These are phyloP conservation scores for Phytopythium boreale DNA, from an alignment of 352 stramenopile genomes.

Conservation along the genomic window DNA sequence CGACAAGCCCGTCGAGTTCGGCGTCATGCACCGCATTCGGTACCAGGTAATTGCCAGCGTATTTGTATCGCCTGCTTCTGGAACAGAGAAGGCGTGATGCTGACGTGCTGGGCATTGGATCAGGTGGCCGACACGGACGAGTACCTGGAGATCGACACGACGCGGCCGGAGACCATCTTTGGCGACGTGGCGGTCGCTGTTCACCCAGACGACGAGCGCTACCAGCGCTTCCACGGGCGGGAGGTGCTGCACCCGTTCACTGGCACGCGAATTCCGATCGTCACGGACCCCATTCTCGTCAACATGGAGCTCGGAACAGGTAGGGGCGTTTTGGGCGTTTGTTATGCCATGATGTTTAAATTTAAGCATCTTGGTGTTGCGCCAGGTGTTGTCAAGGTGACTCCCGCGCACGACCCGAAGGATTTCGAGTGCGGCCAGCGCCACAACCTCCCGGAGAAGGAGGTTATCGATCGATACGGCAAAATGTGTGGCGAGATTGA, in stretches of 20 bases:
- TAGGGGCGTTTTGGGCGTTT: conserved; percentile 56
- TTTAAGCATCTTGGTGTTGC: neutral
- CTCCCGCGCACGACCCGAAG: conserved; percentile 99
- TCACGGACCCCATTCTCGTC: conserved; percentile 94
- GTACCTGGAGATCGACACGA: conserved; percentile 95
- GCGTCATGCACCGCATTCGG: conserved; percentile 78
- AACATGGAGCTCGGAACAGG: conserved; percentile 99
- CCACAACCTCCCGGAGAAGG: conserved; percentile 85
- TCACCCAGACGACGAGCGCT: conserved; percentile 94
- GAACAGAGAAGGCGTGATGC: neutral
- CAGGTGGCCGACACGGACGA: conserved; percentile 55
- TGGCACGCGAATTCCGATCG: conserved; percentile 89
- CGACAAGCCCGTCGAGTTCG: conserved; percentile 69
- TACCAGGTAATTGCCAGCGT: conserved; percentile 42
- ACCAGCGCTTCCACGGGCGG: conserved; percentile 95
- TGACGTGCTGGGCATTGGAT: neutral
- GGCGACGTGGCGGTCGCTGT: conserved; percentile 98
- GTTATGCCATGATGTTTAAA: neutral
- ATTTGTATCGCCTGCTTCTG: neutral
- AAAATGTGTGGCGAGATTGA: conserved; percentile 74
- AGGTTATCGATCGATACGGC: conserved; percentile 74
- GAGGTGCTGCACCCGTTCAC: conserved; percentile 95
- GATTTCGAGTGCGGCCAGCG: conserved; percentile 98
- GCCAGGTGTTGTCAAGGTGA: conserved; percentile 91
- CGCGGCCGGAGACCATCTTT: conserved; percentile 98